A percentile compares a stretch with the other conserved stretches of the same genome.
These are phyloP conservation scores for Salix dunnii DNA, from an alignment of 345 rosid species.

Conservation along the genomic window DNA sequence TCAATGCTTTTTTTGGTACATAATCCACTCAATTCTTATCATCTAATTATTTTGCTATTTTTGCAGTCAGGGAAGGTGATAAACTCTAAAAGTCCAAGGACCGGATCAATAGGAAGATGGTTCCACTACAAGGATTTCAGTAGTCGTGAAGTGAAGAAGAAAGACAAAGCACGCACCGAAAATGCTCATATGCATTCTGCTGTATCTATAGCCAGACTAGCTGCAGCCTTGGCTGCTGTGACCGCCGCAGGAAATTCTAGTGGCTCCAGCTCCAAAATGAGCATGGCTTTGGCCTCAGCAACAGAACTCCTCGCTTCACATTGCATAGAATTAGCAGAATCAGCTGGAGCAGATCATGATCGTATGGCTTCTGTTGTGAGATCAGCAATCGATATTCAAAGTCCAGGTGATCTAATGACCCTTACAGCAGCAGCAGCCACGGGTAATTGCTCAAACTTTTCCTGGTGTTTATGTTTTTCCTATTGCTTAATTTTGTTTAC, in stretches of 20 bases:
- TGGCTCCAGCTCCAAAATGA: constrained; percentile 56
- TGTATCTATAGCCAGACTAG: constrained; percentile 79
- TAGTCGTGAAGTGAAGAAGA: constrained; percentile 51
- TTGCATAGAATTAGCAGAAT: constrained; percentile 81
- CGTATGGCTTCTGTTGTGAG: constrained; percentile 62
- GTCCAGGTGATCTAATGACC: constrained; percentile 81
- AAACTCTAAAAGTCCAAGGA: constrained; percentile 42
- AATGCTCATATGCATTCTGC: constrained; percentile 74
- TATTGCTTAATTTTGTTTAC: background rate
- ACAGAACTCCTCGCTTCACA: constrained; percentile 85
- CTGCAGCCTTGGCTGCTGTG: constrained; percentile 88
- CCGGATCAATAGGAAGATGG: constrained; percentile 80
- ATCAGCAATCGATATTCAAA: constrained; percentile 76
- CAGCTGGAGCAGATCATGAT: constrained; percentile 71
- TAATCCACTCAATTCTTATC: background rate
- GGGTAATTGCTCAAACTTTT: constrained; percentile 38
- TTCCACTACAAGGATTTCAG: constrained; percentile 62
- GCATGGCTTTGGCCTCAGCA: constrained; percentile 74
- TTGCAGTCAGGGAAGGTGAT: constrained; percentile 52
- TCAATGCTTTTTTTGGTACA: background rate
- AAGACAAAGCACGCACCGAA: constrained; percentile 71
- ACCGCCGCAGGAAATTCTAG: constrained; percentile 52
- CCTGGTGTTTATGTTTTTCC: background rate
- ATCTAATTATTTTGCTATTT: background rate
- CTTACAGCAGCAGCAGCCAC: constrained; percentile 98